Evolutionary conservation across 2,329 filamentous ascomycete genomes (phyloP).

Genomic region (Ceratocystis smalleyi): DNA sequence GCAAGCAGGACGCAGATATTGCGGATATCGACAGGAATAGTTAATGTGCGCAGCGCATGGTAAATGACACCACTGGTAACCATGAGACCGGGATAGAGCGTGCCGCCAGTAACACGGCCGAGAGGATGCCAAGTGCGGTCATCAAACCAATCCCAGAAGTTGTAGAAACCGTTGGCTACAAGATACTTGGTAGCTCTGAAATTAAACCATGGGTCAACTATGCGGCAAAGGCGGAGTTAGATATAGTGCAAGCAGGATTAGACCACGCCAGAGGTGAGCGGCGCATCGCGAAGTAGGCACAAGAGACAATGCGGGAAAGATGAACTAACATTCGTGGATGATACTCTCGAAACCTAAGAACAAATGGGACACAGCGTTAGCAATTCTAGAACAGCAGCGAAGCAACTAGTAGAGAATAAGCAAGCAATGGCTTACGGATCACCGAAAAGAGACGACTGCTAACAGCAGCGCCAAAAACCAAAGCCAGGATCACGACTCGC

Average conservation of each 20-base stretch:
- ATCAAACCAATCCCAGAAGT: constrained; percentile 99
- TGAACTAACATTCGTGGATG: constrained; percentile 88
- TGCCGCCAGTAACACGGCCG: constrained; percentile 93
- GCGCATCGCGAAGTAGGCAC: not conserved
- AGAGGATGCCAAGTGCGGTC: constrained; percentile 99
- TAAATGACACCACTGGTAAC: constrained; percentile 96
- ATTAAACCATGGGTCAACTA: constrained; percentile 99
- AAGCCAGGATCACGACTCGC: constrained; percentile 72
- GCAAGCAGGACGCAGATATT: constrained; percentile 97
- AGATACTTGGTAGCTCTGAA: constrained; percentile 97
- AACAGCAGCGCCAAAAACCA: constrained; percentile 83
- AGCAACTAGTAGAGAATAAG: constrained; percentile 6
- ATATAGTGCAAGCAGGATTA: not conserved
- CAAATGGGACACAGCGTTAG: constrained; percentile 22
- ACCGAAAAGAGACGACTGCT: constrained; percentile 94
- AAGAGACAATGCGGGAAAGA: constrained; percentile 7
- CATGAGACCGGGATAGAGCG: constrained; percentile 97
- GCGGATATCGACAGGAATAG: constrained; percentile 90
- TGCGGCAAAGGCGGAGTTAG: constrained; percentile 13
- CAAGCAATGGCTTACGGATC: constrained; percentile 54
- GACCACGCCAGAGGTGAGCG: constrained; percentile 20
- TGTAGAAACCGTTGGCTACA: constrained; percentile 91
- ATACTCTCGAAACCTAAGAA: constrained; percentile 83
- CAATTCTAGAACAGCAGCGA: constrained; percentile 8
- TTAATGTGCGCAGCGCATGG: constrained; percentile 74